These are phyloP conservation scores for Alnus rubra DNA, from an alignment of 306 rosid species.

Conservation along the genomic window DNA sequence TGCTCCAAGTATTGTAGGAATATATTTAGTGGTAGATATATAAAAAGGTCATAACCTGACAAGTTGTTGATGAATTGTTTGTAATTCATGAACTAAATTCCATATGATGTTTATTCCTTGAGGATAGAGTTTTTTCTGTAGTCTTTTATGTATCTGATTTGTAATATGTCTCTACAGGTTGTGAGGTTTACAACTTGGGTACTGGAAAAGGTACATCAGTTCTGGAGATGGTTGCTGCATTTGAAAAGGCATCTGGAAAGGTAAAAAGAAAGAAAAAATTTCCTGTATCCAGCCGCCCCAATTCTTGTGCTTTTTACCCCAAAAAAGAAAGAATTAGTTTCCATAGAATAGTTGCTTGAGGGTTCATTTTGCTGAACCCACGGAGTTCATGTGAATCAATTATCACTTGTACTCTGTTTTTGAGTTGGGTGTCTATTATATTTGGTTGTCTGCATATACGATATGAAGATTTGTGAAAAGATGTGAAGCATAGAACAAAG, in stretches of 20 bases:
- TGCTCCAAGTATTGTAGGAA: neutral
- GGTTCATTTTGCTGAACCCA: slow-evolving; percentile 7
- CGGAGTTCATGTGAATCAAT: neutral
- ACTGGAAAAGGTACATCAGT: slow-evolving; percentile 98
- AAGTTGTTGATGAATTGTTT: neutral
- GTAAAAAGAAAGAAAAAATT: slow-evolving; percentile 33
- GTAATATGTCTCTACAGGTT: slow-evolving; percentile 47
- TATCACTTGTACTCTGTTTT: neutral
- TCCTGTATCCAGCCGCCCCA: neutral
- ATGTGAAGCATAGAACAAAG: neutral
- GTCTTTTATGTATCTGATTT: neutral
- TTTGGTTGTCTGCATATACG: neutral
- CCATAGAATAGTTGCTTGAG: neutral
- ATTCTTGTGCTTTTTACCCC: neutral
- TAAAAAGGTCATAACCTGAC: neutral
- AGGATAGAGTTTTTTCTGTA: neutral
- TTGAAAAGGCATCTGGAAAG: slow-evolving; percentile 93
- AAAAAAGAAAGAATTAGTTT: neutral
- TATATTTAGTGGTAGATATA: neutral
- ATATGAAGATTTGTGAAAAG: neutral
- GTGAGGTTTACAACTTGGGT: slow-evolving; percentile 95
- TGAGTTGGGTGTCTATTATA: neutral
- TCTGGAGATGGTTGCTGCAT: slow-evolving; percentile 89
- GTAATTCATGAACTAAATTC: neutral
- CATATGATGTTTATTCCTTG: neutral